phyloP scores from a whole-genome alignment of 495 filamentous ascomycete genomes.

The Penicillium antarcticum region DNA sequence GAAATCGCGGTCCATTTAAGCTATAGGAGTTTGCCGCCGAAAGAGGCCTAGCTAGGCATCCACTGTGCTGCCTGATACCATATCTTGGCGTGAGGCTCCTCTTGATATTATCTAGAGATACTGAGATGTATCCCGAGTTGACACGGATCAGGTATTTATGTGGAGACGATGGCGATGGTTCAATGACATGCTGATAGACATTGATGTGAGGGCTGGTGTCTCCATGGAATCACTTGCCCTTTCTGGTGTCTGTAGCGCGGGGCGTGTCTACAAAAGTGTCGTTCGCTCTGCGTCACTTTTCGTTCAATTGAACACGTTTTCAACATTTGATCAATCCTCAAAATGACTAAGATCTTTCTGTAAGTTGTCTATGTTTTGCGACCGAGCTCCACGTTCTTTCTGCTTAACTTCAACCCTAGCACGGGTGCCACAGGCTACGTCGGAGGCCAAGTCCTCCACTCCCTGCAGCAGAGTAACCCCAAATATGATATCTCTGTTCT shows the following conservation, averaged over 20 bases:
- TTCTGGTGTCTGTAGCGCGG: background rate
- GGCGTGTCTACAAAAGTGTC: background rate
- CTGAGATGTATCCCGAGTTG: no score
- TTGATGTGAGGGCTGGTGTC: background rate
- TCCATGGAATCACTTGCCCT: slow-evolving; percentile 5
- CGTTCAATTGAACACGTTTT: background rate
- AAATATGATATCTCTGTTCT: slow-evolving; percentile 58
- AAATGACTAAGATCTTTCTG: slow-evolving; percentile 3
- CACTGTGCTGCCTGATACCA: background rate
- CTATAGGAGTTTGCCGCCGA: background rate
- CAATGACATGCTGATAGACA: no score
- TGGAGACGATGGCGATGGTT: no score
- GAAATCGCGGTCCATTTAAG: background rate
- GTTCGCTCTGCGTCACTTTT: background rate
- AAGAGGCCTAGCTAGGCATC: slow-evolving; percentile 2
- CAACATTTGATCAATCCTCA: background rate
- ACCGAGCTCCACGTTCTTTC: background rate
- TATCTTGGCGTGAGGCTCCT: slow-evolving; percentile 37
- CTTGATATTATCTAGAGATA: no score
- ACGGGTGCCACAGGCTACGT: slow-evolving; percentile 63
- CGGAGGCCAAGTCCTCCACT: slow-evolving; percentile 59
- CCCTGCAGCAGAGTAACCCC: slow-evolving; percentile 51
- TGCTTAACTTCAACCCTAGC: slow-evolving; percentile 18
- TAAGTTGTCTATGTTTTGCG: background rate
- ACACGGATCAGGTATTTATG: no score